phyloP scores from a whole-genome alignment of 768 basidiomycete species.

The Serendipita sp. region DNA sequence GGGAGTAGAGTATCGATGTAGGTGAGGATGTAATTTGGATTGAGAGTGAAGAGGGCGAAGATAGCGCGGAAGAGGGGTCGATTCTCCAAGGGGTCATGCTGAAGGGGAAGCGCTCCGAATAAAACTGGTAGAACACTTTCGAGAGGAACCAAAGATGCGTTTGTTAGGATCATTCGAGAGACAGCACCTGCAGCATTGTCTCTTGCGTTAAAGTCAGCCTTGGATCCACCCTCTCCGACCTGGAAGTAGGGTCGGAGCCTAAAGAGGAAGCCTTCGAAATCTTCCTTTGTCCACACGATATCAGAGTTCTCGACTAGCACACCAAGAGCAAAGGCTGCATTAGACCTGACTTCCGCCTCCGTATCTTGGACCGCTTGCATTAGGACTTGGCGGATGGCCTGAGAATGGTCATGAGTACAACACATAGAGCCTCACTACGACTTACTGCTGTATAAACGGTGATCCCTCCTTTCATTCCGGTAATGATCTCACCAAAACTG shows the following conservation, averaged over 20 bases:
- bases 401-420: not conserved
- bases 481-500: conserved; percentile 86
- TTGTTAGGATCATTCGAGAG: conserved; percentile 69
- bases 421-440: not conserved
- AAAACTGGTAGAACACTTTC: conserved; percentile 72
- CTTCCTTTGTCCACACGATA: conserved; percentile 21
- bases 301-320: conserved; percentile 78
- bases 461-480: conserved; percentile 73
- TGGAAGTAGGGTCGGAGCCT: conserved; percentile 72
- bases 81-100: conserved; percentile 82
- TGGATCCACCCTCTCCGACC: conserved; percentile 42
- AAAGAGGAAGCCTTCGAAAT: conserved; percentile 63
- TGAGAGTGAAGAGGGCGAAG: conserved; percentile 72
- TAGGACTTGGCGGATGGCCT: conserved; percentile 64
- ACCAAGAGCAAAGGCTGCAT: conserved; percentile 88
- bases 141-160: conserved; percentile 62
- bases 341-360: conserved; percentile 89
- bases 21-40: conserved; percentile 50
- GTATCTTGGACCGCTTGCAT: conserved; percentile 64
- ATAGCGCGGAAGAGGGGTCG: conserved; percentile 75
- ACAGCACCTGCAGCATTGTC: conserved; percentile 97
- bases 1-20: conserved; percentile 64
- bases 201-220: conserved; percentile 61
- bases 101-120: conserved; percentile 65
- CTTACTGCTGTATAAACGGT: conserved; percentile 57